Conservation (phyloP, 2,329 filamentous ascomycete genomes). For the Trichoderma hamatum region DNA sequence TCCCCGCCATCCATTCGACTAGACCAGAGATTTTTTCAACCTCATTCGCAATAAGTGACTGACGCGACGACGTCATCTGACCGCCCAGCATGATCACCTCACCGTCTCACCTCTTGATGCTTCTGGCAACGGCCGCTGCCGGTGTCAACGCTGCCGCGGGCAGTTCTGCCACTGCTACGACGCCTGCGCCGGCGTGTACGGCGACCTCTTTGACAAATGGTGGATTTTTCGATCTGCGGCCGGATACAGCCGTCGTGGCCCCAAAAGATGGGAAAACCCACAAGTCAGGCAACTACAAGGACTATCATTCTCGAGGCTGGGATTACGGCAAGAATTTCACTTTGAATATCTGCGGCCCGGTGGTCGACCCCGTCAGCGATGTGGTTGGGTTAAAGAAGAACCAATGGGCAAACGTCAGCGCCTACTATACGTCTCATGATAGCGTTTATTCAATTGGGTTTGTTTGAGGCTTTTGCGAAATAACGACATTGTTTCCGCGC, state of each 20-base stretch:
- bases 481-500: neutral
- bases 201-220: conserved; percentile 58
- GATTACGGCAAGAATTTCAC: conserved; percentile 84
- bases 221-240: conserved; percentile 62
- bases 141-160: conserved; percentile 43
- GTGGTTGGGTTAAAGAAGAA: conserved; percentile 66
- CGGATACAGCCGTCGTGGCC: conserved; percentile 53
- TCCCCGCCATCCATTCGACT: neutral
- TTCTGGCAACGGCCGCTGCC: conserved; percentile 42
- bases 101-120: conserved; percentile 35
- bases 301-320: conserved; percentile 69
- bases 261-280: conserved; percentile 48
- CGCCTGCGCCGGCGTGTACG: conserved; percentile 55
- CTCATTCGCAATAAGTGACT: neutral
- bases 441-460: conserved; percentile 76
- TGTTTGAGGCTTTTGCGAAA: conserved; percentile 37
- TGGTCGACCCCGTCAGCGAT: conserved; percentile 66
- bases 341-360: conserved; percentile 76
- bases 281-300: conserved; percentile 47
- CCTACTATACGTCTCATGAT: conserved; percentile 69
- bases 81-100: conserved; percentile 5
- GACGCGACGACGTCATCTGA: neutral
- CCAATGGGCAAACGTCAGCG: conserved; percentile 74
- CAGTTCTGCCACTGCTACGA: conserved; percentile 44
- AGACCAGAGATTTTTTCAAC: neutral